Base-by-base conservation (phyloP, 306 rosid genomes). In the Mimosa bimucronata region DNA sequence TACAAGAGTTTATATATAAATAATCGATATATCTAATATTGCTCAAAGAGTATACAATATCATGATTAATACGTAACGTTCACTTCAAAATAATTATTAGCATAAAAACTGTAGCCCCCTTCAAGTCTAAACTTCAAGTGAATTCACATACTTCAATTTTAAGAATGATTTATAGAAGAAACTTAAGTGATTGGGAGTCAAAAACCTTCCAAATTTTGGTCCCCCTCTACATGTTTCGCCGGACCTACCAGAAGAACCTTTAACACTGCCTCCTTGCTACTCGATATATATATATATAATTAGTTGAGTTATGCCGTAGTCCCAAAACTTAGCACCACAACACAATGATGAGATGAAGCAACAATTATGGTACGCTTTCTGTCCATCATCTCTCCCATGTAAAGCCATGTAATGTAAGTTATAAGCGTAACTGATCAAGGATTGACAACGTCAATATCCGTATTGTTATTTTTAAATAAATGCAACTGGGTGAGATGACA, bases 1-100 rank as follows among this genome's bases (percentile, higher is more conserved):
- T 26, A 71, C 74, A 21, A 45, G 37, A 81, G 75, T 80, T 80
- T 14, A 77, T 76, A 12, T 68, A 6, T 77, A 77, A 77, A 34
- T 34, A 34, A 73, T 79, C n/a, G n/a, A 57, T 70, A 71, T 66
- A 55, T 18, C 41, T 23, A 42, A 66, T 79, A 38, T 55, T 30
- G 72, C n/a, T 78, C 38, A 21, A n/a, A 13, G 25, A 37, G 66
- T 40, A 75, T 28, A 41, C n/a, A 34, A 1, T 34, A 34, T 34
- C 38, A 34, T 40, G 3, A 55, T 21, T 55, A 52, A 50, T 3
- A 67, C 2, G 69, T 21, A 18, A 40, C 40, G n/a, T 66, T 4
- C 9, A 66, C 1, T 72, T 67, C 45, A 29, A 75, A 79, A 45
- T n/a, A 76, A 66, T 38, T n/a, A 50, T 0, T 19, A 79, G 69